phyloP scores from a whole-genome alignment of 2,329 filamentous ascomycete species.

The Cercospora sp. region DNA sequence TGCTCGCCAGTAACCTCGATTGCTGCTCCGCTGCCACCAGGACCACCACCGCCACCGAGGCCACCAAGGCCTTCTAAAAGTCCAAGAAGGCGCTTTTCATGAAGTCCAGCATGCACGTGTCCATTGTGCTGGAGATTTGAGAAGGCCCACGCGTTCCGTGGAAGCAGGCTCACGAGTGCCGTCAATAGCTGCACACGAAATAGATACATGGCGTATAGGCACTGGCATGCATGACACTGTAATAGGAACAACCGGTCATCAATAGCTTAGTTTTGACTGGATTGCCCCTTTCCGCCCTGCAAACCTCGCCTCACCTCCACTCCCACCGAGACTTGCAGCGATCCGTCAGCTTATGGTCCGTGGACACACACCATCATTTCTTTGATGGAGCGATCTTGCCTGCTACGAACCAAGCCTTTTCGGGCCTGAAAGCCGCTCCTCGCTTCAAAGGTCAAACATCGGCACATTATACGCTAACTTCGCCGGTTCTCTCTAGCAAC shows the following conservation, averaged over 20 bases:
- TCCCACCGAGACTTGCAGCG: background rate
- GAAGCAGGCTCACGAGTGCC: background rate
- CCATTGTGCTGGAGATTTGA: conserved; percentile 1
- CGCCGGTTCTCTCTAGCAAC: background rate
- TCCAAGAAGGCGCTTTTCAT: conserved; percentile 8
- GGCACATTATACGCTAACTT: background rate
- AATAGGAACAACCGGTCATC: conserved; percentile 17
- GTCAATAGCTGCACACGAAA: conserved; percentile 4
- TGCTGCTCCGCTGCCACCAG: conserved; percentile 3
- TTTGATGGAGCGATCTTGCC: background rate
- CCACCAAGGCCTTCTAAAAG: conserved; percentile 3
- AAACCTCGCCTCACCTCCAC: background rate
- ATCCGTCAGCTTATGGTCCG: conserved; percentile 1
- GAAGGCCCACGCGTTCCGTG: conserved; percentile 8
- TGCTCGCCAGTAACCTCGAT: conserved; percentile 10
- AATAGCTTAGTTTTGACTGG: conserved; percentile 19
- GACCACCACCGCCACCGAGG: background rate
- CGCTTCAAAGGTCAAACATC: conserved; percentile 7
- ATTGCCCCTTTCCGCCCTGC: conserved; percentile 2
- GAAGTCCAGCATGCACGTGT: background rate
- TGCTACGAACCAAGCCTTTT: background rate
- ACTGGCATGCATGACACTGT: background rate
- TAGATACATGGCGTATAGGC: conserved; percentile 15
- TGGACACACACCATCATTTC: conserved; percentile 12
- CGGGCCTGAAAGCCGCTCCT: background rate